Evolutionary conservation across 768 basidiomycete genomes (phyloP), one percentile per base, ranked within the genome.

Genomic region (Steccherinum ochraceum): DNA sequence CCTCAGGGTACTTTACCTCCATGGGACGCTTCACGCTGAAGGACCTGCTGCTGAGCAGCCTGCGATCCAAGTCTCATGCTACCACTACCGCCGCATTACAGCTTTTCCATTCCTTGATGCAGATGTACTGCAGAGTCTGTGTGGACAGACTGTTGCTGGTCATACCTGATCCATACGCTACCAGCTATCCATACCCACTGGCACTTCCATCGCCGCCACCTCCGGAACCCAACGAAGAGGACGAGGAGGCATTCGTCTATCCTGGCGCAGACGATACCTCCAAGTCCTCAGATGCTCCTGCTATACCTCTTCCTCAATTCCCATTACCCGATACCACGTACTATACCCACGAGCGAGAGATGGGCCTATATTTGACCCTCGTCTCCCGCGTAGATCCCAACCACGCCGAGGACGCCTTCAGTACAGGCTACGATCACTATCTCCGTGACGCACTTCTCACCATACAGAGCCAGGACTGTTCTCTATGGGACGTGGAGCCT

Each of bases 1-100:
- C 74, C 48, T 82, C 89, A 0, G 84, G 83, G 56, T 96, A 96
- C 68, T 89, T 91, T 65, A 92, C 86, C 1, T 83, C 90, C 0
- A 80, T 88, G 68, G 89, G 86, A 12, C 81, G 93, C 16, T 97
- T 93, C 71, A 94, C 91, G 3, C 74, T 97, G 39, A 93, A 91
- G 63, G 95, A 98, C 59, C 76, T 97, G 26, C 69, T 98, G 5
- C 60, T 90, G 45, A 78, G 89, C 42, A 93, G 93, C 61, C 69
- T 96, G 20, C 74, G 78, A 20, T 92, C 89, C 4, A 70, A 70
- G 48, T 78, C 77, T 10, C 79, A 82, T 52, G 65, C 80, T 0
- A 81, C 90, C 0, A 76, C 78, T 1, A 84, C 86, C 0, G 81
- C 90, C 10, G 89, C 92, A 2, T 70, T 96, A 47, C 87, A 90